Evolutionary conservation across 2,329 filamentous ascomycete genomes (phyloP).

Genomic region (Exophiala calicioides): DNA sequence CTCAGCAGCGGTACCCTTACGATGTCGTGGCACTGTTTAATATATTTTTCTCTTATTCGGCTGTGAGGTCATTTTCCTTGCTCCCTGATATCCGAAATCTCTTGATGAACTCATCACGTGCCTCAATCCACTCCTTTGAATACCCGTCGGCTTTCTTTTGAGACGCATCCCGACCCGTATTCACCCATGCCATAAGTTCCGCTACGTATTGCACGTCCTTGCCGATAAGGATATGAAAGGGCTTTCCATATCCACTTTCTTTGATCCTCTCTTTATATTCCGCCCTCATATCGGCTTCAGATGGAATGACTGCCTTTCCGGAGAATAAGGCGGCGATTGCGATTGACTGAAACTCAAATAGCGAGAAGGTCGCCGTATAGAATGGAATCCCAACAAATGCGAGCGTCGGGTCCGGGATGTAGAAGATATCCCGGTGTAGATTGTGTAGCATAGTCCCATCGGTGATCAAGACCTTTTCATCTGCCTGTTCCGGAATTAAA

Average conservation of each 20-base stretch:
- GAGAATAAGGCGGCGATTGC: slow-evolving; percentile 59
- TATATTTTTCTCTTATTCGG: too few species aligned
- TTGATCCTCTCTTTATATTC: slow-evolving; percentile 35
- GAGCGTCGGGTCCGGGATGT: slow-evolving; percentile 65
- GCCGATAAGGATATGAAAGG: slow-evolving; percentile 41
- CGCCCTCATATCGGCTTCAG: slow-evolving; percentile 38
- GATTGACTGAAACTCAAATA: slow-evolving; percentile 70
- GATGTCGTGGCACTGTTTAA: too few species aligned
- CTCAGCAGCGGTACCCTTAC: too few species aligned
- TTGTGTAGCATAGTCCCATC: slow-evolving; percentile 67
- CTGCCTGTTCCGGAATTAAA: slow-evolving; percentile 48
- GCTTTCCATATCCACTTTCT: slow-evolving; percentile 35
- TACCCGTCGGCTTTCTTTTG: slow-evolving; percentile 11
- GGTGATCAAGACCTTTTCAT: slow-evolving; percentile 58
- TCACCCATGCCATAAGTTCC: slow-evolving; percentile 39
- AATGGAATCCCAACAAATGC: slow-evolving; percentile 67
- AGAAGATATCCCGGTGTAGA: slow-evolving; percentile 70
- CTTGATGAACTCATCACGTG: too few species aligned
- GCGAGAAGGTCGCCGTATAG: slow-evolving; percentile 65
- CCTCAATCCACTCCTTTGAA: slow-evolving; percentile 7
- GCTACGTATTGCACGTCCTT: slow-evolving; percentile 37
- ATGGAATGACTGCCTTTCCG: slow-evolving; percentile 53
- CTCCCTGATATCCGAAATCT: too few species aligned
- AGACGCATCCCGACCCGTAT: slow-evolving; percentile 25
- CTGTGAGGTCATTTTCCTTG: too few species aligned